Evolutionary conservation across 2,329 filamentous ascomycete genomes (phyloP).

Genomic region (Hypoxylon rubiginosum): DNA sequence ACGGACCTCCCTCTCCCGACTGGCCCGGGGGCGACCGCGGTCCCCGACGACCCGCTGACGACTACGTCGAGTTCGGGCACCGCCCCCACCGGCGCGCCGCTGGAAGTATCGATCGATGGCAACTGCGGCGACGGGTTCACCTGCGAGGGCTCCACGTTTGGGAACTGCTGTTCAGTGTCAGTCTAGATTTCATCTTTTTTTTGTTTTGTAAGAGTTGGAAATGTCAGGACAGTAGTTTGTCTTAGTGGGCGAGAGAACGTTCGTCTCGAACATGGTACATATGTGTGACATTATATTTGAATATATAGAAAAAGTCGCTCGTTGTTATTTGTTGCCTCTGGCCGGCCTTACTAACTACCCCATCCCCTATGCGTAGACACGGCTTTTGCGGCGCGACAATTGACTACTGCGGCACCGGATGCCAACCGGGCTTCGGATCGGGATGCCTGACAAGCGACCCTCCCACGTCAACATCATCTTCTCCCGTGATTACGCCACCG

Average conservation of each 20-base stretch:
- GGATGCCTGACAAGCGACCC: constrained; percentile 47
- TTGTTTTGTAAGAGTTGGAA: background rate
- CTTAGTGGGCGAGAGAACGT: background rate
- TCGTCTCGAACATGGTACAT: background rate
- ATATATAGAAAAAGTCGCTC: constrained; percentile 17
- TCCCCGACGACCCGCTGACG: constrained; percentile 41
- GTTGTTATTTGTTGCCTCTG: background rate
- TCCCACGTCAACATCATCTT: constrained; percentile 28
- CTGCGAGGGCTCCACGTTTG: constrained; percentile 49
- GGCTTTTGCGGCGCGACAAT: constrained; percentile 56
- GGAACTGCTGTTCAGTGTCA: constrained; percentile 51
- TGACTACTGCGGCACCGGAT: constrained; percentile 57
- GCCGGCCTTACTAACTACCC: constrained; percentile 31
- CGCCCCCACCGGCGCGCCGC: constrained; percentile 42
- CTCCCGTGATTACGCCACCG: constrained; percentile 21
- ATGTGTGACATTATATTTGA: constrained; percentile 10
- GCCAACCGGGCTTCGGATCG: constrained; percentile 54
- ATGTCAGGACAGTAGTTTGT: background rate
- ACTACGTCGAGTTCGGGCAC: constrained; percentile 34
- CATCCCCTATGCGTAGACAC: constrained; percentile 36
- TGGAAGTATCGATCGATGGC: constrained; percentile 46
- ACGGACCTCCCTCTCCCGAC: constrained; percentile 39
- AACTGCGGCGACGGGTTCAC: constrained; percentile 48
- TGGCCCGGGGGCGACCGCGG: constrained; percentile 26
- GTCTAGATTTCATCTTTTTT: constrained; percentile 27